A percentile compares a stretch with the other conserved stretches of the same genome.
These are phyloP conservation scores for Sporobolomyces phaffii DNA, from an alignment of 768 basidiomycete genomes.

Conservation along the genomic window DNA sequence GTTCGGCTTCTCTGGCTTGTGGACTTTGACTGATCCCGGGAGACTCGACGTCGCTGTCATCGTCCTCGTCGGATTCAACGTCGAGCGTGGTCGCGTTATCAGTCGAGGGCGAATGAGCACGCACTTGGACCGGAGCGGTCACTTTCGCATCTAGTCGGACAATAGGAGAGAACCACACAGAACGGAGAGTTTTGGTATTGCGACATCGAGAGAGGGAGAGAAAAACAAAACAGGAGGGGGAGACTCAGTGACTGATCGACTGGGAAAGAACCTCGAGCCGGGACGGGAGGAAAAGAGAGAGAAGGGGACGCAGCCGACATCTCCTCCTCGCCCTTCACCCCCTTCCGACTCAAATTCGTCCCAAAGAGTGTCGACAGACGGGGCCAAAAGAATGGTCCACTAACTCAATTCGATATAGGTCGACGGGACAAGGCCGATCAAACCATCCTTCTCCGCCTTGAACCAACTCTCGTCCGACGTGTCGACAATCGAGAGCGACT, in stretches of 20 bases:
- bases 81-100: not conserved
- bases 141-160: too few species aligned
- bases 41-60: slow-evolving; percentile 27
- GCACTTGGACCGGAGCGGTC: too few species aligned
- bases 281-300: not conserved
- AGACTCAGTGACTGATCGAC: slow-evolving; percentile 7
- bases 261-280: not conserved
- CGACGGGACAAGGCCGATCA: slow-evolving; percentile 84
- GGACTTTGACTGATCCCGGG: slow-evolving; percentile 43
- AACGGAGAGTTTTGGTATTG: slow-evolving; percentile 19
- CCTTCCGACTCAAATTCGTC: too few species aligned
- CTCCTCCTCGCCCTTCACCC: slow-evolving; percentile 57
- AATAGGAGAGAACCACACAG: too few species aligned
- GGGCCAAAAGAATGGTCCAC: slow-evolving; percentile 54
- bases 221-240: not conserved
- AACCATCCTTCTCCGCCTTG: slow-evolving; percentile 82
- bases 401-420: slow-evolving; percentile 89
- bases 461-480: slow-evolving; percentile 83
- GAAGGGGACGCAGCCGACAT: slow-evolving; percentile 52
- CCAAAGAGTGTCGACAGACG: too few species aligned
- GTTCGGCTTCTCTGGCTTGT: slow-evolving; percentile 62
- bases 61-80: slow-evolving; percentile 21
- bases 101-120: too few species aligned
- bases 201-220: not conserved
- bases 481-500: slow-evolving; percentile 71